Percentiles rank a stretch among this genome's conserved stretches.
phyloP scores from a whole-genome alignment of 345 rosid genomes.

The Gossypium rotundifolium region DNA sequence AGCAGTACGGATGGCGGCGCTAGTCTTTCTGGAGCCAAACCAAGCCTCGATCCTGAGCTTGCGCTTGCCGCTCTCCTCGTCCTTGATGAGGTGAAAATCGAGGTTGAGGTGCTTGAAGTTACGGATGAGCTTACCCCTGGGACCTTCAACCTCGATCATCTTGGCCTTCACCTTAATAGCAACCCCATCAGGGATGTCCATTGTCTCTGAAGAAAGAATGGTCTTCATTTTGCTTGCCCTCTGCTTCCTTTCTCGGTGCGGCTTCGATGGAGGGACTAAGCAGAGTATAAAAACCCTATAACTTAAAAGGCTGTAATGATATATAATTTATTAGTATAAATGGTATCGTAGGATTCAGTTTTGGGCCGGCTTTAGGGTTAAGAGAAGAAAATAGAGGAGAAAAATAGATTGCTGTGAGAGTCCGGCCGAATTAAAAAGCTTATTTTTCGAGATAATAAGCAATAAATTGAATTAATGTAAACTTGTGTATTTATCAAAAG shows the following conservation, averaged over 20 bases:
- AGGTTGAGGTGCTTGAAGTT: conserved; percentile 61
- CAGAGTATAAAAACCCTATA: conserved; percentile 1
- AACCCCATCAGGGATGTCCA: conserved; percentile 61
- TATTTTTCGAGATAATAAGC: too few relatives aligned
- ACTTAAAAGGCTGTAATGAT: not conserved
- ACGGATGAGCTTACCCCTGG: conserved; percentile 51
- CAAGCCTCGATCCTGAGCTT: conserved; percentile 58
- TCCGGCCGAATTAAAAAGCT: too few relatives aligned
- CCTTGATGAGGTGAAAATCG: conserved; percentile 50
- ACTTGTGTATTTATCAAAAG: too few relatives aligned
- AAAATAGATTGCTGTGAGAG: too few relatives aligned
- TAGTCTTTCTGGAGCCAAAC: conserved; percentile 52
- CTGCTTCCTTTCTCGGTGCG: not conserved
- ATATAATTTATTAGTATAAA: too few relatives aligned
- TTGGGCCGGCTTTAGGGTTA: too few relatives aligned
- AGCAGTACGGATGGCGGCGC: conserved; percentile 58
- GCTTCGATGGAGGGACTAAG: not conserved
- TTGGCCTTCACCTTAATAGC: conserved; percentile 46
- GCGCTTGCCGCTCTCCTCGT: conserved; percentile 37
- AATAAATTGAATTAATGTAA: too few relatives aligned
- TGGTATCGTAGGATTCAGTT: too few relatives aligned
- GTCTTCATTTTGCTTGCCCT: conserved; percentile 36
- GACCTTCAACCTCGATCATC: conserved; percentile 53
- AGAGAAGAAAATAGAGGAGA: too few relatives aligned
- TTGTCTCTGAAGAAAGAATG: conserved; percentile 49